Evolutionary conservation across 75 land plant species (phyloP).

Genomic region (Selaginella moellendorffii): DNA sequence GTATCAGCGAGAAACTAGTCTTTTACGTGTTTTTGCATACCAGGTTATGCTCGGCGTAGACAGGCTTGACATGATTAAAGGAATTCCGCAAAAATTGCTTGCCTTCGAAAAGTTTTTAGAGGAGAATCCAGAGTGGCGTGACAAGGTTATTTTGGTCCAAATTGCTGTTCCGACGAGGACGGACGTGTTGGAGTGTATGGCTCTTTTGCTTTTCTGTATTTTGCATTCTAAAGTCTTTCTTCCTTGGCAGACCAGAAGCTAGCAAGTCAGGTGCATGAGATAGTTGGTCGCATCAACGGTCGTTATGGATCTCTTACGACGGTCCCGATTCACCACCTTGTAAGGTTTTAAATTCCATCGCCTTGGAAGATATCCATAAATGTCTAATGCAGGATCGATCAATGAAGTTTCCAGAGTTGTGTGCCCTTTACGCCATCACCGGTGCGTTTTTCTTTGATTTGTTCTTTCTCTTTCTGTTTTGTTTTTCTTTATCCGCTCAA

Average conservation of each 20-base stretch:
- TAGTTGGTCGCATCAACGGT: slow-evolving; percentile 99
- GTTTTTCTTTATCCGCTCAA: neutral
- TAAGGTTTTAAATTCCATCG: slow-evolving; percentile 18
- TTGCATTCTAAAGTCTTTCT: neutral
- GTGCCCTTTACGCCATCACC: slow-evolving; percentile 91
- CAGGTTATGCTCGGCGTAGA: slow-evolving; percentile 99
- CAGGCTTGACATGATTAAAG: slow-evolving; percentile 96
- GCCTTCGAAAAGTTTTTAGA: slow-evolving; percentile 99
- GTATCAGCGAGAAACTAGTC: too few relatives aligned
- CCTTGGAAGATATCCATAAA: too few relatives aligned
- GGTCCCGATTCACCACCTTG: slow-evolving; percentile 97
- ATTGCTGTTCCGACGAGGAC: slow-evolving; percentile 99
- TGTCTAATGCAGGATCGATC: slow-evolving; percentile 88
- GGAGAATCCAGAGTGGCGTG: slow-evolving; percentile 80
- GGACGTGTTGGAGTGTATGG: slow-evolving; percentile 93
- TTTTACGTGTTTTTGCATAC: neutral
- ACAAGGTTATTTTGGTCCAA: slow-evolving; percentile 87
- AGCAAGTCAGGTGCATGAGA: slow-evolving; percentile 98
- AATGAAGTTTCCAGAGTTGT: slow-evolving; percentile 73
- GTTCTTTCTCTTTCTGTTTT: slow-evolving; percentile 3
- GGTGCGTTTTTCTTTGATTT: slow-evolving; percentile 27
- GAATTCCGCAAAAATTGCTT: slow-evolving; percentile 93
- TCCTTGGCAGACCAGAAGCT: slow-evolving; percentile 70
- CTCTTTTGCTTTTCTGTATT: slow-evolving; percentile 1
- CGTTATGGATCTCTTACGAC: slow-evolving; percentile 89